Base-by-base conservation (phyloP, 1,284 basidiomycete genomes). In the Wallemia ichthyophaga region DNA sequence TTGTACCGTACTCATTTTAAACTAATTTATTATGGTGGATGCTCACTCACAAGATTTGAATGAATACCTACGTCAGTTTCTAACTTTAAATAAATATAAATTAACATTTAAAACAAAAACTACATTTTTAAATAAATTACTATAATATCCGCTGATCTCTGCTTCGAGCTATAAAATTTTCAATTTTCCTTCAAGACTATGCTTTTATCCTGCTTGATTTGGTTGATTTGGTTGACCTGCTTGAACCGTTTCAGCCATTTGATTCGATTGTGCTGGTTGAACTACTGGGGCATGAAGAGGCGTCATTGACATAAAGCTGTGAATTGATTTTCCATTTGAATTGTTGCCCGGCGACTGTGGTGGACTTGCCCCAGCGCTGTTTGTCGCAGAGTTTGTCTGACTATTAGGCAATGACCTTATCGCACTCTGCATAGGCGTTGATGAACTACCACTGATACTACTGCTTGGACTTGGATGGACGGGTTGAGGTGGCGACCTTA, bases 1-100 rank as follows among this genome's bases (percentile, higher is more conserved):
- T 70, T 87, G 83, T 61, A 87, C 74, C 64, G 83, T 86, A 59
- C 83, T 85, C 82, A 85, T 85, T 73, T 13, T 31, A 2, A 56
- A 55, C 9, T 28, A 21, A 11, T 48, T 11, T 5, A 48, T 21
- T 13, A 15, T 21, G 37, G 5, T 21, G n/a, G 7, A 31, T 31
- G 7, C 28, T 31, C 28, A 7, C 17, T 31, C 28, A 31, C 7
- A 31, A 31, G 9, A 31, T 7, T 31, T 7, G 17, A 7, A 31
- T 7, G 7, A 31, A n/a, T n/a, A n/a, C n/a, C n/a, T n/a, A n/a
- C n/a, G n/a, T n/a, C n/a, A n/a, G n/a, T n/a, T n/a, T n/a, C n/a
- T n/a, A n/a, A n/a, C n/a, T n/a, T n/a, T 31, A 31, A 31, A 31
- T 31, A 31, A 31, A 31, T n/a, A n/a, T n/a, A n/a, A n/a, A n/a